phyloP scores from a whole-genome alignment of 2,329 filamentous ascomycete species.

The Thielaviopsis musarum region DNA sequence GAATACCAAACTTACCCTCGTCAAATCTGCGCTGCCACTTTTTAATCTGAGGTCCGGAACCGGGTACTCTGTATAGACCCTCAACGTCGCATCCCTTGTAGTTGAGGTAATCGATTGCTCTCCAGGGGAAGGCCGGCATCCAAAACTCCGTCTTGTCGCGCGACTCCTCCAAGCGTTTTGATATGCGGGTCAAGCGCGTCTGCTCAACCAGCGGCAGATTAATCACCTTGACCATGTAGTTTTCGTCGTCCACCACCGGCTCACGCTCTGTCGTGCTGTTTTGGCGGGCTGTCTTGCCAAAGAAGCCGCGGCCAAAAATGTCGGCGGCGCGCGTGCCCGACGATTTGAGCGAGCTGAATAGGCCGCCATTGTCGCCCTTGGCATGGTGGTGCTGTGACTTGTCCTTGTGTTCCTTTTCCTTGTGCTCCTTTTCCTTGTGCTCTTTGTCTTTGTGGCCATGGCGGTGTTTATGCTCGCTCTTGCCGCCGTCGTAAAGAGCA shows the following conservation, averaged over 20 bases:
- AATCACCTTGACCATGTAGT: conserved; percentile 71
- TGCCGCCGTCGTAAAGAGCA: conserved; percentile 11
- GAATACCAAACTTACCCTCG: conserved; percentile 37
- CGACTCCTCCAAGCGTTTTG: conserved; percentile 71
- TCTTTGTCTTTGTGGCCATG: conserved; percentile 27
- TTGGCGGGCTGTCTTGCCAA: conserved; percentile 59
- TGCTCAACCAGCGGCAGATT: conserved; percentile 77
- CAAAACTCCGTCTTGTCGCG: conserved; percentile 95
- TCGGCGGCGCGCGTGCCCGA: conserved; percentile 60
- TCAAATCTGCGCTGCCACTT: conserved; percentile 89
- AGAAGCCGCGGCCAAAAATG: conserved; percentile 66
- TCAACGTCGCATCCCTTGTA: conserved; percentile 90
- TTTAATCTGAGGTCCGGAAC: conserved; percentile 78
- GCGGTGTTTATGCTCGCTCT: conserved; percentile 21
- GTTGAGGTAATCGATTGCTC: conserved; percentile 91
- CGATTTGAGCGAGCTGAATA: conserved; percentile 58
- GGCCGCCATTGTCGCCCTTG: conserved; percentile 18
- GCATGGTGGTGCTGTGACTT: conserved; percentile 27
- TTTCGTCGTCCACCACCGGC: conserved; percentile 54
- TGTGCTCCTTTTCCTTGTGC: too few relatives aligned
- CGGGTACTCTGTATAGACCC: conserved; percentile 81
- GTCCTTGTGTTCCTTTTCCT: conserved; percentile 19
- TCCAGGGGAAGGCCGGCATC: conserved; percentile 94
- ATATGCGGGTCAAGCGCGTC: conserved; percentile 79
- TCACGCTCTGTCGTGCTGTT: conserved; percentile 54